These are phyloP conservation scores for Podaxis sp. DNA, from an alignment of 768 basidiomycete genomes.

Conservation along the genomic window DNA sequence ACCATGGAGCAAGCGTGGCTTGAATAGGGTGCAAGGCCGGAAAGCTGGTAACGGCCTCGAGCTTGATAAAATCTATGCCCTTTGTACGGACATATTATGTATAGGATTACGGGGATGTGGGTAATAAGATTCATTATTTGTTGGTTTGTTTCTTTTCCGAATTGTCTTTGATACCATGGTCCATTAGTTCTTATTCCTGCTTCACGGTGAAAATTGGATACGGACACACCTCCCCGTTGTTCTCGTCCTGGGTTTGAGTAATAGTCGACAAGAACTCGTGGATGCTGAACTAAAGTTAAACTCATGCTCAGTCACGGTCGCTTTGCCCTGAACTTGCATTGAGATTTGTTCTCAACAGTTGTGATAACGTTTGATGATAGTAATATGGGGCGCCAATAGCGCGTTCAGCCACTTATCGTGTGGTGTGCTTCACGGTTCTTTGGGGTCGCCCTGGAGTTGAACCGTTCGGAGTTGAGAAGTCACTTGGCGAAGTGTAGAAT, in stretches of 20 bases:
- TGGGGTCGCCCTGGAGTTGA: background rate
- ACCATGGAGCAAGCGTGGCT: background rate
- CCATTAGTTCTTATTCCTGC: background rate
- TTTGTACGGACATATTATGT: background rate
- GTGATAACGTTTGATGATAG: background rate
- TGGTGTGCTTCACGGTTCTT: background rate
- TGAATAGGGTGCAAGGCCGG: background rate
- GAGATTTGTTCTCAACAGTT: background rate
- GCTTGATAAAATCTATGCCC: background rate
- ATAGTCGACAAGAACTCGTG: background rate
- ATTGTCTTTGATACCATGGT: background rate
- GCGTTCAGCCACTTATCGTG: background rate
- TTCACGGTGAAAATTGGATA: background rate
- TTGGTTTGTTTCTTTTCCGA: background rate
- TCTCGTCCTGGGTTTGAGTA: background rate
- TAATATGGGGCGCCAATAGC: background rate
- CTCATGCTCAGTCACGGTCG: constrained; percentile 7
- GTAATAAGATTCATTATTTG: background rate
- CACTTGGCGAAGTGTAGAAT: too few relatives aligned
- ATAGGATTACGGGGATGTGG: background rate
- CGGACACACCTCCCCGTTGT: background rate
- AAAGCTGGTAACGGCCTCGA: too few relatives aligned
- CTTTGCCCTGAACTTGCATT: background rate
- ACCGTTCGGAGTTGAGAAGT: background rate
- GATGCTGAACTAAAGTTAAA: background rate